These are phyloP conservation scores for Erodium trifolium DNA, from an alignment of 441 rosid genomes.

Conservation along the genomic window DNA sequence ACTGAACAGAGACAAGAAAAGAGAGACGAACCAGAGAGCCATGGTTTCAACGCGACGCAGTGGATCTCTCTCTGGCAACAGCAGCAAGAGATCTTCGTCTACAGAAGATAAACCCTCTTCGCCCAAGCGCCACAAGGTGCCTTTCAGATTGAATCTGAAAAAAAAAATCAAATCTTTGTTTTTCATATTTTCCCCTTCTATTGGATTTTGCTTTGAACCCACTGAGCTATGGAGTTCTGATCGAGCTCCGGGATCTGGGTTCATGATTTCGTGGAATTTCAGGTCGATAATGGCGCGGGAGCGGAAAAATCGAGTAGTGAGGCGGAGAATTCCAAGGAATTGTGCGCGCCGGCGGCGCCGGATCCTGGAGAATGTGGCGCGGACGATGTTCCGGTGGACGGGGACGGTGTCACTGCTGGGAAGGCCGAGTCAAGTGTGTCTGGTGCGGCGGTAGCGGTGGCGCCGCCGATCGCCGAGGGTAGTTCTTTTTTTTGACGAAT, in stretches of 20 bases:
- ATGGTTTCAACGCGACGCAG: conserved; percentile 82
- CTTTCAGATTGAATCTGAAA: conserved; percentile 1
- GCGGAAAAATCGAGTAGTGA: conserved; percentile 37
- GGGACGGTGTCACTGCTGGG: conserved; percentile 31
- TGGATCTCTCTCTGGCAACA: conserved; percentile 69
- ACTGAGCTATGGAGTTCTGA: background rate
- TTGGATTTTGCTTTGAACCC: too few relatives aligned
- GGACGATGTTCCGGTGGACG: conserved; percentile 38
- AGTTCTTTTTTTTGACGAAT: conserved; percentile 13
- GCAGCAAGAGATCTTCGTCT: conserved; percentile 61
- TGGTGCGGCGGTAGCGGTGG: conserved; percentile 37
- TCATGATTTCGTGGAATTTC: conserved; percentile 21
- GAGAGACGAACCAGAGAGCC: conserved; percentile 23
- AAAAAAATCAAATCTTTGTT: too few relatives aligned
- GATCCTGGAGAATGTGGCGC: conserved; percentile 56
- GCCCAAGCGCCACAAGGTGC: conserved; percentile 68
- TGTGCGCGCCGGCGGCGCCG: conserved; percentile 27
- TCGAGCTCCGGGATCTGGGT: conserved; percentile 15
- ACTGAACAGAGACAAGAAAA: conserved; percentile 17
- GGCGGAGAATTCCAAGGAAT: conserved; percentile 54
- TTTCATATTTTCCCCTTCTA: too few relatives aligned
- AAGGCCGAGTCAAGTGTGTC: conserved; percentile 34
- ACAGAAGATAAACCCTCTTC: conserved; percentile 64
- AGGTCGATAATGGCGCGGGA: conserved; percentile 56
- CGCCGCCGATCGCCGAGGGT: conserved; percentile 62